Conservation (phyloP, 176 grass and related monocot genomes). For the Tillandsia leiboldiana region DNA sequence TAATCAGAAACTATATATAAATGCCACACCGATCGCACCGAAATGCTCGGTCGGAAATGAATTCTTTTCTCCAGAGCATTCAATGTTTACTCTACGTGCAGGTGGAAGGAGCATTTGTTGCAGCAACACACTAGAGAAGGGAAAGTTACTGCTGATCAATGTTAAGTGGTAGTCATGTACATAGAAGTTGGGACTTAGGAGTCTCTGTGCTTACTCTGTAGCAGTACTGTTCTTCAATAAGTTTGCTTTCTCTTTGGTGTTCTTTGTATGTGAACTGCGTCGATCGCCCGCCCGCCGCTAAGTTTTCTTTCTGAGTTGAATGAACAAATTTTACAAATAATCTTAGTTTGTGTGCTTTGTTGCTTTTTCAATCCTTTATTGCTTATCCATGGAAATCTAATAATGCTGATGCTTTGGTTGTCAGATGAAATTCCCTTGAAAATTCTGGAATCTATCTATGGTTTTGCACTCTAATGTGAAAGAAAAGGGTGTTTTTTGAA, state of each 20-base stretch:
- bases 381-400: neutral
- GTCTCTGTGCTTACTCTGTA: no score
- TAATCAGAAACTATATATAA: neutral
- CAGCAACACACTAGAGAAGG: slow-evolving; percentile 41
- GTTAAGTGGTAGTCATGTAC: no score
- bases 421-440: neutral
- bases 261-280: no score
- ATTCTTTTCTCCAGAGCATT: neutral
- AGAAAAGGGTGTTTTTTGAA: no score
- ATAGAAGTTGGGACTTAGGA: no score
- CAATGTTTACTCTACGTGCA: slow-evolving; percentile 7
- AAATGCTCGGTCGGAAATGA: neutral
- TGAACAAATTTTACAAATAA: neutral
- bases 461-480: no score
- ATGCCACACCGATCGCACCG: neutral
- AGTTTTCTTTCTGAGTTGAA: no score
- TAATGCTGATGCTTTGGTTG: neutral
- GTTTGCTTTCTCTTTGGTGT: no score
- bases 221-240: no score
- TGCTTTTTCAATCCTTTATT: neutral
- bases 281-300: no score
- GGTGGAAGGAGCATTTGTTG: slow-evolving; percentile 65
- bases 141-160: neutral
- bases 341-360: neutral
- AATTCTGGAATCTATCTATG: neutral